Percentiles rank a stretch among this genome's conserved stretches.
Evolutionary conservation across 1,139 yeast species (phyloP).

Genomic region (Meyerozyma guilliermondii): DNA sequence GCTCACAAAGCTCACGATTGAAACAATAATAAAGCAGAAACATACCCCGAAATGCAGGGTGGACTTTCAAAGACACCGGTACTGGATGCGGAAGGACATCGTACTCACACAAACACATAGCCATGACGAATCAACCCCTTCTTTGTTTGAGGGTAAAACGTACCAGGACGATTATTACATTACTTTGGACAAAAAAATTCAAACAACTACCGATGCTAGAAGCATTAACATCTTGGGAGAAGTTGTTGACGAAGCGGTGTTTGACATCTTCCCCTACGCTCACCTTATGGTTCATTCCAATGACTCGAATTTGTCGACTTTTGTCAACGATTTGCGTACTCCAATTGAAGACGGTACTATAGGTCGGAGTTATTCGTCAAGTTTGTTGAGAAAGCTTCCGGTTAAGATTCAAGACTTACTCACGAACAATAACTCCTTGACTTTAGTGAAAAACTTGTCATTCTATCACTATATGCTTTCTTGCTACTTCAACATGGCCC

Average conservation of each 20-base stretch:
- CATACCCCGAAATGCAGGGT: constrained; percentile 46
- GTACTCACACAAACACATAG: constrained; percentile 5
- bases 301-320: constrained; percentile 33
- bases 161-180: constrained; percentile 34
- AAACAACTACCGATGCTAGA: constrained; percentile 25
- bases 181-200: constrained; percentile 30
- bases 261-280: constrained; percentile 36
- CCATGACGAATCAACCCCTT: not conserved
- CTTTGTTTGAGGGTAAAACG: constrained; percentile 5
- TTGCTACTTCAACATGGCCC: constrained; percentile 36
- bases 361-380: constrained; percentile 17
- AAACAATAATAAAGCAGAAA: constrained; percentile 40
- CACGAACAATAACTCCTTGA: constrained; percentile 26
- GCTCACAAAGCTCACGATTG: constrained; percentile 15
- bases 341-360: constrained; percentile 25
- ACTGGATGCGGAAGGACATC: constrained; percentile 25
- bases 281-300: constrained; percentile 32
- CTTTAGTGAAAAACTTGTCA: constrained; percentile 30
- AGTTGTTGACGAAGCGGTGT: constrained; percentile 7
- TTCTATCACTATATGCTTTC: constrained; percentile 38
- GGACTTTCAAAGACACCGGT: constrained; percentile 46
- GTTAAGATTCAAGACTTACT: constrained; percentile 31
- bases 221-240: constrained; percentile 14
- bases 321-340: constrained; percentile 27
- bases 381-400: constrained; percentile 28